Evolutionary conservation across 768 basidiomycete species (phyloP), one percentile per base, ranked within the genome.

Genomic region (Rhizopogon rudus): DNA sequence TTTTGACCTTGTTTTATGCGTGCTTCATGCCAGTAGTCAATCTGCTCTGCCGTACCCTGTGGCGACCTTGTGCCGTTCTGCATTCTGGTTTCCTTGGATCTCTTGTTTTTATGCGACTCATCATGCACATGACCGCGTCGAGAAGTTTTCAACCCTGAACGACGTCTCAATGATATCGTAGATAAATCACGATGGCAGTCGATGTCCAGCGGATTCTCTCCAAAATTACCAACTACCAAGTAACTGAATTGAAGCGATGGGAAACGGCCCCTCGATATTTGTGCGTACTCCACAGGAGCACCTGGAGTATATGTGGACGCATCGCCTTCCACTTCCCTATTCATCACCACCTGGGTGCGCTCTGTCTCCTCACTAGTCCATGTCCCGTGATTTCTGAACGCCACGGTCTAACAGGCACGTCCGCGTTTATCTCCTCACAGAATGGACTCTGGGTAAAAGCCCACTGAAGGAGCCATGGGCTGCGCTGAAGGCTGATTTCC

Each of bases 371-470:
- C 46, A 33, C 20, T 20, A 20, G 14, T 33, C 9, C 31, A 33
- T 17, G 8, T 31, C 31, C 31, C 31, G 10, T 33, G 31, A 48
- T 48, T 14, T 6, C 45, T 46, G 29, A 45, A 33, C 31, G 28
- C 44, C 16, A 33, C 10, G 14, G 13, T 17, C 46, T 3, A 48
- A 22, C 42, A 66, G 65, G 54, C 68, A 71, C 42, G 61, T 70
- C 49, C 68, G 68, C 35, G 70, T 69, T 5, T 68, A 70, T 20
- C 50, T 69, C n/a, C 69, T 66, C 40, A 45, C 64, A 20, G 67
- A 60, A 5, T 69, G 69, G 69, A 29, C 50, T 6, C 64, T 58
- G 0, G 69, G 67, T 16, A 67, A 69, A n/a, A 62, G 54, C 25
- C 66, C 69, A 17, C 64, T 66, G 33, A 52, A 66, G 3, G 66